Evolutionary conservation across 495 filamentous ascomycete genomes (phyloP).

Genomic region (Rhypophila decipiens): DNA sequence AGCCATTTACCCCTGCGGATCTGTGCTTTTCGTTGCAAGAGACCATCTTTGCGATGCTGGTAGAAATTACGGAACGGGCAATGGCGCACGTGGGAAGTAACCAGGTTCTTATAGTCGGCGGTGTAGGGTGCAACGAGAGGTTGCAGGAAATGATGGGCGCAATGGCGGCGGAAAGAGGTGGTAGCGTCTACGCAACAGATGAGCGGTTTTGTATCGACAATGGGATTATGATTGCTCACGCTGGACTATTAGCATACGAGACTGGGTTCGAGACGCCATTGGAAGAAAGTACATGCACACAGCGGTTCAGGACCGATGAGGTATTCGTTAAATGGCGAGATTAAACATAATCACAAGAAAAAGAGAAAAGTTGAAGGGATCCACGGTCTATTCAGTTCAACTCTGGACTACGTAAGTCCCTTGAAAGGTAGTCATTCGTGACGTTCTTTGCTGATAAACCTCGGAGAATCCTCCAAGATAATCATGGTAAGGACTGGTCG

Average conservation of each 20-base stretch:
- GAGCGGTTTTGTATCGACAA: conserved; percentile 99
- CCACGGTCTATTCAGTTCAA: not conserved
- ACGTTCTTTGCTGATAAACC: no score
- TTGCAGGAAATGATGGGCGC: conserved; percentile 97
- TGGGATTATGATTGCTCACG: conserved; percentile 99
- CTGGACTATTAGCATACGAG: conserved; percentile 76
- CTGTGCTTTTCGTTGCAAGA: conserved; percentile 94
- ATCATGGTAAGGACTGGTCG: no score
- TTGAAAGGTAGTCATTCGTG: no score
- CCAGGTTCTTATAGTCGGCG: conserved; percentile 91
- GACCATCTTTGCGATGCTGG: conserved; percentile 91
- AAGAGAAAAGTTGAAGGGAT: no score
- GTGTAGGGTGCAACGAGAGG: conserved; percentile 96
- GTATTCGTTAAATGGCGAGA: conserved; percentile 89
- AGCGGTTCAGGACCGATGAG: conserved; percentile 92
- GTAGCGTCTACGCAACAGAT: conserved; percentile 89
- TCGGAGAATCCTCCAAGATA: no score
- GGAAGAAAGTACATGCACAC: conserved; percentile 82
- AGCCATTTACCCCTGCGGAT: conserved; percentile 67
- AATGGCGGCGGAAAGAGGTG: conserved; percentile 88
- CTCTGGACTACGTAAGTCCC: no score
- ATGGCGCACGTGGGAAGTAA: conserved; percentile 94
- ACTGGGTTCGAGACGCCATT: conserved; percentile 70
- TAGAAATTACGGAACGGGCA: conserved; percentile 96
- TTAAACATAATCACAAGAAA: conserved; percentile 31